Base-by-base conservation (phyloP, 371 early-diverging fungal genomes). In the Conidiobolus incongruus region DNA sequence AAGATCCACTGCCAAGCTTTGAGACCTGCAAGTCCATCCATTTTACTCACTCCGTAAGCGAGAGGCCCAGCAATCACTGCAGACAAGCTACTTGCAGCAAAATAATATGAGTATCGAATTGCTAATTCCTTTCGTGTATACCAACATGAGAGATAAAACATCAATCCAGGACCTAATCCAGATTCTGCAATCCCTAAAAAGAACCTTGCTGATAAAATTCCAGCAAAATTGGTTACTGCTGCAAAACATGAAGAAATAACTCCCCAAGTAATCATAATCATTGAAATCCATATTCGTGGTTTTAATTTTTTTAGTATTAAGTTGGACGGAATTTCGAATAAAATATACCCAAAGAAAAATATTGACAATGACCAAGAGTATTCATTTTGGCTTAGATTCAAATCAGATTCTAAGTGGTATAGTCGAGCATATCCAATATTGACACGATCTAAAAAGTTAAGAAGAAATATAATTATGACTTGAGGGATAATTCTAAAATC, bases 81-180 rank as follows among this genome's bases (percentile, higher is more conserved):
- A 19, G 84, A 76, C 23, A 76, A 34, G 1, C 75, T 63, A 2
- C 72, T 54, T 13, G 68, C 65, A 15, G 65, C 48, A 50, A 71
- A 78, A 47, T 79, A 81, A 40, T 72, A 46, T 1, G 75, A 75
- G 15, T 75, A 61, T 28, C 85, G 71, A 42, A 65, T 59, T 7
- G 80, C 75, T 51, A 69, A 68, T 55, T 86, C 85, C 15, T 58
- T 47, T 11, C 70, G 63, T 16, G 67, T 66, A 47, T 85, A 87
- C 74, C 83, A 87, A 38, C 66, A 64, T 17, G 81, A 74, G 26
- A 82, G 58, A 50, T 75, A 66, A 39, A 64, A 77, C 7, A 78
- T 62, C 21, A 75, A 69, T 17, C 79, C 82, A 10, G 82, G 83
- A 30, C 7, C 26, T 32, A 26, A 29, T 2, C 46, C 46, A 22